phyloP scores from a whole-genome alignment of 345 rosid species.

The Streptanthus diversifolius region DNA sequence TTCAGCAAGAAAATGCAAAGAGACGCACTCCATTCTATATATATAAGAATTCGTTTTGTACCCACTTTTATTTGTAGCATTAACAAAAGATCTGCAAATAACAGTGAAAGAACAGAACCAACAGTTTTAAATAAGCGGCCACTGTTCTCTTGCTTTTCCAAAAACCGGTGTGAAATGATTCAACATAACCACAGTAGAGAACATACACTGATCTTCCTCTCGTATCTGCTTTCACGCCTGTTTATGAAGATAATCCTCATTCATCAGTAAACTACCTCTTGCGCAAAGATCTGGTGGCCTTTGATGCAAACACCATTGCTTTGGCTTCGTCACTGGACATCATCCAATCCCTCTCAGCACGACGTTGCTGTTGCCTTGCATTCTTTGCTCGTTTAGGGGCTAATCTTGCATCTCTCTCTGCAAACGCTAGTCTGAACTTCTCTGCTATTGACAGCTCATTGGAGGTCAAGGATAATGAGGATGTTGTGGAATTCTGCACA shows the following conservation, averaged over 20 bases:
- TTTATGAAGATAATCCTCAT: not conserved
- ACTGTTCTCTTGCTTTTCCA: not conserved
- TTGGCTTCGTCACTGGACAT: constrained; percentile 50
- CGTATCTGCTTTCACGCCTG: not conserved
- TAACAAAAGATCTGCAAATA: not conserved
- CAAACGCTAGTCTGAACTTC: constrained; percentile 77
- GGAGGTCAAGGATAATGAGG: constrained; percentile 26
- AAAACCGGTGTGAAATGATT: not conserved
- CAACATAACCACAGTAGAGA: constrained; percentile 1
- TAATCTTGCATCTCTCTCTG: constrained; percentile 70
- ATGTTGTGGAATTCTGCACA: constrained; percentile 33
- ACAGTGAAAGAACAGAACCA: not conserved
- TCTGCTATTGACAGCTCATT: constrained; percentile 68
- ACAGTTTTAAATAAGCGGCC: not conserved
- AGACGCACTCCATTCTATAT: not conserved
- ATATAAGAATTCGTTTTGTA: not conserved
- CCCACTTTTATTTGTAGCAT: not conserved
- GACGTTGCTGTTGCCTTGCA: constrained; percentile 76
- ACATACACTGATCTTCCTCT: not conserved
- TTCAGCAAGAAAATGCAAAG: not conserved
- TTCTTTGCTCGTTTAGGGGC: constrained; percentile 96
- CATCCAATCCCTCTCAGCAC: constrained; percentile 78
- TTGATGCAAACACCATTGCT: constrained; percentile 60
- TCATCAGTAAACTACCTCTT: constrained; percentile 21
- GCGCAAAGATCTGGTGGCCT: constrained; percentile 50